Conservation (phyloP, 176 grass and related monocot species). For the Oryza glaberrima region DNA sequence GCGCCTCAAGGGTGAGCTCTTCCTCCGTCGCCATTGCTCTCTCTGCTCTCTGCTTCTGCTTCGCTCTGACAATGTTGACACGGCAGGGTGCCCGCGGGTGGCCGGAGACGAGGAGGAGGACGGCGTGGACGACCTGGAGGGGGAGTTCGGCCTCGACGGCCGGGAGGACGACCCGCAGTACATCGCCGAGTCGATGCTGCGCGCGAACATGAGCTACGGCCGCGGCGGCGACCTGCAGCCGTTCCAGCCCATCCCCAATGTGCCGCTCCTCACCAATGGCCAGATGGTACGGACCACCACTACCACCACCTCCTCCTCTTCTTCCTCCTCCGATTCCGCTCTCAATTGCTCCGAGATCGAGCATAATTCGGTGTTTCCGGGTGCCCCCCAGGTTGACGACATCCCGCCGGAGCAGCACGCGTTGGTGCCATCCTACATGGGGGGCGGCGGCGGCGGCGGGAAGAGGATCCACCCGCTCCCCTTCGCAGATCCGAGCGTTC, state of each 20-base stretch:
- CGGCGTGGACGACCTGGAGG: constrained; percentile 77
- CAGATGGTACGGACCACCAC: constrained; percentile 58
- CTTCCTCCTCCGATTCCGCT: not conserved
- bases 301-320: not conserved
- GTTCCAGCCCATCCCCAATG: constrained; percentile 58
- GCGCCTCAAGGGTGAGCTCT: constrained; percentile 49
- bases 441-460: constrained; percentile 44
- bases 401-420: constrained; percentile 96
- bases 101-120: constrained; percentile 91
- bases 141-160: constrained; percentile 60
- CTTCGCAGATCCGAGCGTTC: constrained; percentile 68
- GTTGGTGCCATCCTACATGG: constrained; percentile 84
- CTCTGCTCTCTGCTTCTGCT: not conserved
- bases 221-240: constrained; percentile 55
- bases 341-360: not conserved
- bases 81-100: constrained; percentile 64
- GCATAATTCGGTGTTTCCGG: not conserved
- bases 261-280: constrained; percentile 90
- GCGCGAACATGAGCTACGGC: constrained; percentile 76
- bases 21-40: not conserved
- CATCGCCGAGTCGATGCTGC: constrained; percentile 63
- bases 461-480: constrained; percentile 96
- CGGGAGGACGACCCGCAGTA: constrained; percentile 47
- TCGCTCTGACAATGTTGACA: too few relatives aligned
- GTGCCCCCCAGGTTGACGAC: constrained; percentile 66